Conservation (phyloP, 148 eudicot genomes). For the Gaultheria prostrata region DNA sequence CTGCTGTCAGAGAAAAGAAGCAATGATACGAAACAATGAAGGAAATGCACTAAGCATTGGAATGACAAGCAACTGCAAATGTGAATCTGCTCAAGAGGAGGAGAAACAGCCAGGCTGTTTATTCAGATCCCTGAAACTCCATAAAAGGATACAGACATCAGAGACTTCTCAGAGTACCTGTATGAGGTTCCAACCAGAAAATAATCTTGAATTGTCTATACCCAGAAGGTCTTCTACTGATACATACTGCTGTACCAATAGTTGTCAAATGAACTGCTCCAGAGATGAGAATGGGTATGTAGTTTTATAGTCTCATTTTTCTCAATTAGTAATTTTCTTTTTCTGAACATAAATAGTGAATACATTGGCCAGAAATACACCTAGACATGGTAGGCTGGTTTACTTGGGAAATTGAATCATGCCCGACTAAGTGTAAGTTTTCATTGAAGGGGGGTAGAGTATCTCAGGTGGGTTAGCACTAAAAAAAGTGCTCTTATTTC, state of each 20-base stretch:
- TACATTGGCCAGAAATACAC: background rate
- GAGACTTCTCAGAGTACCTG: slow-evolving; percentile 29
- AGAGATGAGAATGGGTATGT: slow-evolving; percentile 45
- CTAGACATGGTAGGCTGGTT: background rate
- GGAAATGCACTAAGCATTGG: slow-evolving; percentile 78
- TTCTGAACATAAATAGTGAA: background rate
- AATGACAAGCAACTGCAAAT: slow-evolving; percentile 13
- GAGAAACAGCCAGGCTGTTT: slow-evolving; percentile 47
- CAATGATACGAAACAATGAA: slow-evolving; percentile 60
- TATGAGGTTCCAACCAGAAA: slow-evolving; percentile 28
- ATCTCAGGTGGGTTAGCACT: background rate
- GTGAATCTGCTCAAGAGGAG: slow-evolving; percentile 27
- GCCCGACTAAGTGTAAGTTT: background rate
- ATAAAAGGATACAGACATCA: slow-evolving; percentile 32
- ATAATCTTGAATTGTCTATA: slow-evolving; percentile 23
- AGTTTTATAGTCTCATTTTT: background rate
- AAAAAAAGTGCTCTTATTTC: background rate
- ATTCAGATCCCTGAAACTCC: slow-evolving; percentile 38
- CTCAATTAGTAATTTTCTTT: slow-evolving; percentile 4
- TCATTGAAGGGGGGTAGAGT: background rate
- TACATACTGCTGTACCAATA: slow-evolving; percentile 43
- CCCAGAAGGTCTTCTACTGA: slow-evolving; percentile 41
- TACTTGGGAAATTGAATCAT: background rate
- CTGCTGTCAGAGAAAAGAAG: slow-evolving; percentile 40
- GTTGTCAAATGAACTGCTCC: slow-evolving; percentile 35